Conservation (phyloP, 371 early-diverging fungal species). For the Syncephalastrum sp. region DNA sequence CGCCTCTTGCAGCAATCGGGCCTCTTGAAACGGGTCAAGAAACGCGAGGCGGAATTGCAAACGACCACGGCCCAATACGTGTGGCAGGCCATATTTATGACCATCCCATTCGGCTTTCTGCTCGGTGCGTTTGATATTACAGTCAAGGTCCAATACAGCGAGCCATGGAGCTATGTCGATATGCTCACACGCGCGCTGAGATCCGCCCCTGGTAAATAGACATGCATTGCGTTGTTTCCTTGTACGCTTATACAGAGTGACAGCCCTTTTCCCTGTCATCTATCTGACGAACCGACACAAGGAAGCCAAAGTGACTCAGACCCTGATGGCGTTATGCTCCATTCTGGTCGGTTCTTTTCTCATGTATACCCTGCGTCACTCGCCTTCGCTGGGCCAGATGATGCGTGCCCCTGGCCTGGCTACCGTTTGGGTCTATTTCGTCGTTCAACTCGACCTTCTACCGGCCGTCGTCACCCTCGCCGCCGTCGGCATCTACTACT, state of each 20-base stretch:
- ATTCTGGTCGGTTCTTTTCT: constrained; percentile 49
- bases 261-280: constrained; percentile 54
- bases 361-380: constrained; percentile 51
- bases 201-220: constrained; percentile 51
- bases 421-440: constrained; percentile 60
- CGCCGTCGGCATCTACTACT: constrained; percentile 51
- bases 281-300: constrained; percentile 58
- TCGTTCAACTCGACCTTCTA: constrained; percentile 55
- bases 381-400: constrained; percentile 66
- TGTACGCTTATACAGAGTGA: not conserved
- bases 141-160: constrained; percentile 58
- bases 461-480: constrained; percentile 51
- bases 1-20: constrained; percentile 53
- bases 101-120: constrained; percentile 55
- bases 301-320: constrained; percentile 33
- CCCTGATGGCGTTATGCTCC: constrained; percentile 44
- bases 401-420: constrained; percentile 61
- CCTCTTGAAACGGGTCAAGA: constrained; percentile 43
- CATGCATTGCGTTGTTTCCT: not conserved
- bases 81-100: constrained; percentile 56
- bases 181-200: constrained; percentile 36
- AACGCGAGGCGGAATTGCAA: constrained; percentile 31
- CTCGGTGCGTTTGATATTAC: constrained; percentile 58
- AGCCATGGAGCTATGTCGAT: constrained; percentile 44
- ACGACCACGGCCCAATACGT: constrained; percentile 43